Evolutionary conservation across 169 alveolate genomes (phyloP).

Genomic region (Theileria annulata): DNA sequence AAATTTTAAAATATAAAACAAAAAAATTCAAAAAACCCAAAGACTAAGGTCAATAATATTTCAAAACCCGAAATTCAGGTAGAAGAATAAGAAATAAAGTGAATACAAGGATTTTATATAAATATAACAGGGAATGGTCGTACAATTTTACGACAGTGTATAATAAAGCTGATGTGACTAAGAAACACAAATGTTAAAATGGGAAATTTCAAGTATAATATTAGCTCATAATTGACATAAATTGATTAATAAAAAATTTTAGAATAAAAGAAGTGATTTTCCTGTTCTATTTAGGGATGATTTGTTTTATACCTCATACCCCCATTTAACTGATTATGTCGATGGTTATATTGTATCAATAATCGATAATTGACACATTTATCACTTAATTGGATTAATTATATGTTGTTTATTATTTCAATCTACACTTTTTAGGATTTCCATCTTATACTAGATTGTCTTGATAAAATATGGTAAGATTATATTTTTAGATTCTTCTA

Average conservation of each 20-base stretch:
- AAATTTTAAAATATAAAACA: neutral
- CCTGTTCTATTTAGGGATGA: neutral
- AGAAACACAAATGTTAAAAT: neutral
- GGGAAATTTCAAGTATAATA: neutral
- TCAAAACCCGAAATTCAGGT: neutral
- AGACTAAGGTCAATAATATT: neutral
- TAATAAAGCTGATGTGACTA: neutral
- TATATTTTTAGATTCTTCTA: neutral
- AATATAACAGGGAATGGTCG: neutral
- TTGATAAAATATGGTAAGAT: slow-evolving; percentile 18
- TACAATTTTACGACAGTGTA: neutral
- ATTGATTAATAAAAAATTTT: neutral
- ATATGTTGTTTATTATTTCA: slow-evolving; percentile 1
- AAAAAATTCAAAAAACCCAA: neutral
- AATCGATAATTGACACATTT: slow-evolving; percentile 3
- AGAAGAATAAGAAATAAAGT: neutral
- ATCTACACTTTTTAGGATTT: neutral
- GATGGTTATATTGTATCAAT: neutral
- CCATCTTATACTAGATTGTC: neutral
- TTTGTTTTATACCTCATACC: slow-evolving; percentile 2
- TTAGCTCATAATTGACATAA: neutral
- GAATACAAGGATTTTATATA: neutral
- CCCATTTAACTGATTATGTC: neutral
- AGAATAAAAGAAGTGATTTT: neutral
- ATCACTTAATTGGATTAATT: neutral